Base-by-base conservation (phyloP, 345 rosid species). In the Gossypium bickii region DNA sequence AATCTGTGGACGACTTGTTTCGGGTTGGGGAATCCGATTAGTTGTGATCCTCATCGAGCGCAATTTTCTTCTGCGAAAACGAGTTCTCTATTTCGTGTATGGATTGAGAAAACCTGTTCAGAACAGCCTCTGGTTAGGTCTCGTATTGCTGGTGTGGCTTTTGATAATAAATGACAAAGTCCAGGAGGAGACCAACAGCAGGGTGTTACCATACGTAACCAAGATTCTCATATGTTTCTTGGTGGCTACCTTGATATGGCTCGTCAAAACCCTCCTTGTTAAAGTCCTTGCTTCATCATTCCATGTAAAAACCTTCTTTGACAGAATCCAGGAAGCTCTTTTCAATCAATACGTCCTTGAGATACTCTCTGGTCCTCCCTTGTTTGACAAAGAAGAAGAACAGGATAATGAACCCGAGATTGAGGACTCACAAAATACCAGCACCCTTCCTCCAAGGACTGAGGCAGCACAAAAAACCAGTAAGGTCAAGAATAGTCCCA, bases 51-150 rank as follows among this genome's bases (percentile, higher is more conserved):
- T 82, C 18, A 60, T 79, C 12, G 88, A 83, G 73, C 79, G 73
- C 22, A 82, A 78, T 63, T 85, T 83, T 49, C 79, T 85, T 17
- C 53, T 82, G 43, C 78, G 83, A 25, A 83, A 87, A 81, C 58
- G 85, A 56, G 87, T 85, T 72, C 22, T 87, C 22, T 87, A 85
- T 67, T 87, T 87, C n/a, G 88, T 87, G 3, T 87, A 85, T 24
- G 87, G 88, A 38, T 75, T 87, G 74, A 83, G 78, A 68, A 85
- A 57, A 41, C 51, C 88, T 15, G 88, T 79, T 24, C 87, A 81
- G 77, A 83, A 83, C 74, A 79, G 71, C 53, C 75, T 85, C 24
- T 85, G 84, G 86, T 51, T 83, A 70, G 87, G 86, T n/a, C 63
- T 83, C 11, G 74, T 78, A 49, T 27, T 85, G 76, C 78, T 87